phyloP scores from a whole-genome alignment of 2,329 filamentous ascomycete species.

The Calonectria pseudoreteaudii region DNA sequence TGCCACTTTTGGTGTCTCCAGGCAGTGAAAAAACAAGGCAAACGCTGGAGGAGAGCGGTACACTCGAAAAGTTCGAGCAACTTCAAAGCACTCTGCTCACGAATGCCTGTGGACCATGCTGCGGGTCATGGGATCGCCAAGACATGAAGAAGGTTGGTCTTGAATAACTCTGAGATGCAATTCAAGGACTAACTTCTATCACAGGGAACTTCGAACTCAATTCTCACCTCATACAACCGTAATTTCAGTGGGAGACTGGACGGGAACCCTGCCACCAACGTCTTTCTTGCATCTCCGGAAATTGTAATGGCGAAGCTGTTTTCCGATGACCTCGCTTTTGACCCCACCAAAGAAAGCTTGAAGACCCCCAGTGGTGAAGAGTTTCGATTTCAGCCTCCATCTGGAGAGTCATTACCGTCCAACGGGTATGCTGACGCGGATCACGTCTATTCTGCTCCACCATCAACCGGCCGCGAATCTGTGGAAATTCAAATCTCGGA shows the following conservation, averaged over 20 bases:
- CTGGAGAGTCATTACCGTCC: constrained; percentile 82
- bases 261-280: constrained; percentile 93
- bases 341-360: constrained; percentile 90
- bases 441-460: constrained; percentile 96
- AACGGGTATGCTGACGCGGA: constrained; percentile 90
- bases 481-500: constrained; percentile 88
- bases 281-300: constrained; percentile 92
- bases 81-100: constrained; percentile 92
- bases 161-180: too few species aligned
- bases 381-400: constrained; percentile 85
- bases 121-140: constrained; percentile 92
- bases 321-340: constrained; percentile 89
- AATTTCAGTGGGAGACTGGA: constrained; percentile 99
- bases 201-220: constrained; percentile 96
- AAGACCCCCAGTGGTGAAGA: constrained; percentile 97
- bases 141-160: constrained; percentile 57
- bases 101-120: constrained; percentile 94
- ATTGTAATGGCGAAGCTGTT: constrained; percentile 88
- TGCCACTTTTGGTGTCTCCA: constrained; percentile 94
- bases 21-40: constrained; percentile 66
- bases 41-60: constrained; percentile 71
- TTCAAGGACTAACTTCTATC: constrained; percentile 65
- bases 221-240: constrained; percentile 99
- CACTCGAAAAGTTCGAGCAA: constrained; percentile 86
- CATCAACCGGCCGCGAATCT: constrained; percentile 74